Evolutionary conservation across 345 rosid species (phyloP).

Genomic region (Brassica rapa): DNA sequence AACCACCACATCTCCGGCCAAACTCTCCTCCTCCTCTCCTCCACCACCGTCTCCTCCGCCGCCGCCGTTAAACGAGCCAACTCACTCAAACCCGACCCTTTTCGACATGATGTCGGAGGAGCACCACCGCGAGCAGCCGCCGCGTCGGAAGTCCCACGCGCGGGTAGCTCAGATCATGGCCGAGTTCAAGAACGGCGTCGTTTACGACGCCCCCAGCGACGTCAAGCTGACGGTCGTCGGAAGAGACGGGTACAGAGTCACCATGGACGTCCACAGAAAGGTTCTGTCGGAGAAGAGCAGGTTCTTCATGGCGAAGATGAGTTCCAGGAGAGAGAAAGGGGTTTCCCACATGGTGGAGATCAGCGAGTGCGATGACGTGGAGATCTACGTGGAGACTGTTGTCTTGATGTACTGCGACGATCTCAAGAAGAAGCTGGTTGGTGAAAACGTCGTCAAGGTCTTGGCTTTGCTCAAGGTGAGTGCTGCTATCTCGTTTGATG

Average conservation of each 20-base stretch:
- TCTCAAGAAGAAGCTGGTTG: constrained; percentile 69
- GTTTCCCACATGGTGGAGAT: constrained; percentile 82
- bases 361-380: constrained; percentile 89
- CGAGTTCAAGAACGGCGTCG: constrained; percentile 51
- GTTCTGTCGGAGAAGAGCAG: constrained; percentile 75
- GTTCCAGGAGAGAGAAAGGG: constrained; percentile 50
- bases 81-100: constrained; percentile 55
- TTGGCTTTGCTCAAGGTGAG: constrained; percentile 86
- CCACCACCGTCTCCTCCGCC: constrained; percentile 34
- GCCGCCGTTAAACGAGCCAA: constrained; percentile 34
- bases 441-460: constrained; percentile 66
- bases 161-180: constrained; percentile 60
- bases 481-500: constrained; percentile 72
- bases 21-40: constrained; percentile 53
- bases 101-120: constrained; percentile 97
- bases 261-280: constrained; percentile 73
- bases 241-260: constrained; percentile 66
- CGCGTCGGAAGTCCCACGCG: constrained; percentile 56
- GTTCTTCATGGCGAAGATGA: constrained; percentile 75
- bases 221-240: constrained; percentile 80
- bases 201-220: constrained; percentile 56
- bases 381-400: constrained; percentile 83
- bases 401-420: constrained; percentile 86
- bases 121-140: constrained; percentile 56
- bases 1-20: constrained; percentile 23